Conservation (phyloP, 257 asterid genomes). For the Knoxia roxburghii region DNA sequence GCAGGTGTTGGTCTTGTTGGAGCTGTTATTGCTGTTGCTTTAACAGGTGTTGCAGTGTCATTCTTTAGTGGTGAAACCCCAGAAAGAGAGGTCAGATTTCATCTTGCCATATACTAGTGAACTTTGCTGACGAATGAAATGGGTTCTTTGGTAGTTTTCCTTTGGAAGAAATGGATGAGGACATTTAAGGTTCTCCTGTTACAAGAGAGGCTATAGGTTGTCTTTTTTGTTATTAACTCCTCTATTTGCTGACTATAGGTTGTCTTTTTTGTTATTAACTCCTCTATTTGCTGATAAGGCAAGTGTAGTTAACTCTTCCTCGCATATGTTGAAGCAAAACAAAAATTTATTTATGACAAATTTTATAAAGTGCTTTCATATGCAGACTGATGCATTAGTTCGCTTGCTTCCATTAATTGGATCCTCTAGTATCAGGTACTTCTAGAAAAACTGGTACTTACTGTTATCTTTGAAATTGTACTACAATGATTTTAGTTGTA, state of each 20-base stretch:
- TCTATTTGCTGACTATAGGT: too few relatives aligned
- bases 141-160: not conserved
- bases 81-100: conserved; percentile 75
- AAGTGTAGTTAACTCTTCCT: not conserved
- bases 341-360: not conserved
- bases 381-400: conserved; percentile 90
- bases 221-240: too few relatives aligned
- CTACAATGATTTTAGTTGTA: not conserved
- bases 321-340: not conserved
- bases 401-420: conserved; percentile 94
- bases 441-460: conserved; percentile 3
- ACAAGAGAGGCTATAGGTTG: too few relatives aligned
- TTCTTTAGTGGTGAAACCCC: conserved; percentile 71
- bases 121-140: not conserved
- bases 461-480: not conserved
- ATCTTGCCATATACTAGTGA: conserved; percentile 10
- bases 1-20: conserved; percentile 91
- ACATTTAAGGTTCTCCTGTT: not conserved
- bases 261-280: not conserved
- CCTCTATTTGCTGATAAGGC: not conserved
- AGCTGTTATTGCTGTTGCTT: conserved; percentile 66
- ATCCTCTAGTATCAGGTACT: conserved; percentile 80
- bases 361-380: conserved; percentile 2
- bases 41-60: conserved; percentile 68
- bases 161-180: not conserved